Evolutionary conservation across 352 stramenopile species (phyloP).

Genomic region (Pythium brachiatum): DNA sequence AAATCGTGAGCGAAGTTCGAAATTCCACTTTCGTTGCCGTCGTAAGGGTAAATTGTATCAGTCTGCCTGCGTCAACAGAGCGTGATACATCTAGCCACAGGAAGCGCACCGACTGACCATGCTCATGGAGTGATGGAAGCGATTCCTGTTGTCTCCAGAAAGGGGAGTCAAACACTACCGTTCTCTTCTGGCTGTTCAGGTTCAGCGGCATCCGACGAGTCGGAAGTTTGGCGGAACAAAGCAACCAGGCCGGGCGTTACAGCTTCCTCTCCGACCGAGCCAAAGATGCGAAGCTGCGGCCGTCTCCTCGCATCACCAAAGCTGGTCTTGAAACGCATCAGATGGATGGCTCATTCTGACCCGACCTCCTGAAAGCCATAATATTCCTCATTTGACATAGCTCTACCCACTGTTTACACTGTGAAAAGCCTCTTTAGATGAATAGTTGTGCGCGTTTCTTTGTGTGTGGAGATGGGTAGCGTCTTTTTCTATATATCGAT

Average conservation of each 20-base stretch:
- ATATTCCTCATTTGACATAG: neutral
- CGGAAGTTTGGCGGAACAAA: constrained; percentile 14
- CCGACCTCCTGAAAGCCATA: constrained; percentile 16
- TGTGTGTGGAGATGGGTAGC: neutral
- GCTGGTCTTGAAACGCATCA: constrained; percentile 12
- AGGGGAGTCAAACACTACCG: neutral
- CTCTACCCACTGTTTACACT: neutral
- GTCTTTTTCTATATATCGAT: neutral
- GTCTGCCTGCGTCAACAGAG: too few species aligned
- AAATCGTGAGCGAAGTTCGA: too few species aligned
- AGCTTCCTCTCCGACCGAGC: neutral
- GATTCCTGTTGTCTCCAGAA: too few species aligned
- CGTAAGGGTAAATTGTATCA: neutral
- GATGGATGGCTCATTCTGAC: constrained; percentile 18
- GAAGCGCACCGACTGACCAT: too few species aligned
- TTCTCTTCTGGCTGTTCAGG: neutral
- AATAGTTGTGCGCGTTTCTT: neutral
- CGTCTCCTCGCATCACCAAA: neutral
- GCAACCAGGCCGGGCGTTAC: constrained; percentile 1
- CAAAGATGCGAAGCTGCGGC: neutral
- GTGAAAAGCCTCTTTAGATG: neutral
- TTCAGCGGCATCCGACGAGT: constrained; percentile 1
- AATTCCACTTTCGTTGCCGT: too few species aligned
- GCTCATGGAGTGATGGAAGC: too few species aligned
- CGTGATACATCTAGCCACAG: too few species aligned